Conservation (phyloP, 192 early-diverging fungal species). For the Rhizophlyctis rosea region DNA sequence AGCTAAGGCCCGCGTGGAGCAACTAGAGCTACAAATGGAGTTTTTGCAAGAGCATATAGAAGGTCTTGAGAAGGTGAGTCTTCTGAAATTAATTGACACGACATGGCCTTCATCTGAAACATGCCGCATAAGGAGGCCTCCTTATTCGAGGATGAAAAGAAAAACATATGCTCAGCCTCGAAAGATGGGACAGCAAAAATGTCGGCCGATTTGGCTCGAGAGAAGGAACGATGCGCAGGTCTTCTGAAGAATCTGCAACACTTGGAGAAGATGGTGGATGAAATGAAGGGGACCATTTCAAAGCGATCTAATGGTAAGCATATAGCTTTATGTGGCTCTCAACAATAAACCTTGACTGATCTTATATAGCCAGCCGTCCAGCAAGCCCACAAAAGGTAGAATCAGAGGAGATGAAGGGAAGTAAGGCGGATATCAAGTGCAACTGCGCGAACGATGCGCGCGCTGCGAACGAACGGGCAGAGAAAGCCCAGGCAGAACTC, state of each 20-base stretch:
- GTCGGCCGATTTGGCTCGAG: conserved; percentile 27
- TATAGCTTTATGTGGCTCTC: too few relatives aligned
- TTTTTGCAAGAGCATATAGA: conserved; percentile 54
- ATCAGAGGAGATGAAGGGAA: too few relatives aligned
- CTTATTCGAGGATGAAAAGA: conserved; percentile 21
- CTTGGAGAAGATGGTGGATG: conserved; percentile 27
- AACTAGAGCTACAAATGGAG: conserved; percentile 51
- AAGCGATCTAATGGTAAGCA: too few relatives aligned
- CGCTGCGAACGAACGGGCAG: too few relatives aligned
- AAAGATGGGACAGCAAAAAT: conserved; percentile 26
- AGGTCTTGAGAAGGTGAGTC: conserved; percentile 37
- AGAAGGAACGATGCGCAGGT: conserved; percentile 21
- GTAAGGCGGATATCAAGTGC: too few relatives aligned
- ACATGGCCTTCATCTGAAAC: too few relatives aligned
- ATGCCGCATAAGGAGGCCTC: conserved; percentile 27
- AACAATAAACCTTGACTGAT: too few relatives aligned
- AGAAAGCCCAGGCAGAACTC: too few relatives aligned
- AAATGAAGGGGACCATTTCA: conserved; percentile 19
- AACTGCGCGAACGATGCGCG: too few relatives aligned
- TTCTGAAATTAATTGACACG: too few relatives aligned
- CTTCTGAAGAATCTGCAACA: conserved; percentile 28
- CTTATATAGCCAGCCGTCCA: too few relatives aligned
- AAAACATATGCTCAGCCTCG: conserved; percentile 19
- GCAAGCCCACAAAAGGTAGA: too few relatives aligned
- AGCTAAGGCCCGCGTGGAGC: conserved; percentile 47